Evolutionary conservation across 805 yeast species (phyloP), one percentile per base, ranked within the genome.

Genomic region (Wickerhamomyces queroliae): DNA sequence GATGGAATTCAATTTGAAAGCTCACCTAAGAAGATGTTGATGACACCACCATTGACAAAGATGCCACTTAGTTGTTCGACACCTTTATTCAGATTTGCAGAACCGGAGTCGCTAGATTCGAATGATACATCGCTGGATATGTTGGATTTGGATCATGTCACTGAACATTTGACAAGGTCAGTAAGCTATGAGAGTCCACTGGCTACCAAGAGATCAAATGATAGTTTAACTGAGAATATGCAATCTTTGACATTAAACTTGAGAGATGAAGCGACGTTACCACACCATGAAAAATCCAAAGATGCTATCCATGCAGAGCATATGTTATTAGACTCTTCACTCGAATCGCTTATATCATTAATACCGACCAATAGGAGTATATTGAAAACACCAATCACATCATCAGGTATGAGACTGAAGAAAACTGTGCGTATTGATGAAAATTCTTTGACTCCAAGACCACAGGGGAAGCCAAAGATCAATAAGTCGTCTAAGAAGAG

Each of bases 201-300:
- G 18, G 39, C 46, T 7, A 30, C 32, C 16, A 41, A 43, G 13
- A 21, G 18, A 12, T 37, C 16, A 15, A 18, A 68, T 17, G 77
- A 72, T 41, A 52, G 49, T 5, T 50, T 57, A 26, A 62, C 63
- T 47, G 56, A 35, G 1, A 52, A 59, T 27, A 64, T 69, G 20
- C 78, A 74, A 8, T 56, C 53, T 6, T 40, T 50, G 11, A 72
- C 66, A 45, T 63, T 67, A 30, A 52, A 29, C 5, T 24, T 50
- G 43, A 44, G 42, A 18, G 31, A 32, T 16, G 42, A 36, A 12
- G 18, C 40, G 4, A 29, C 36, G 30, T 32, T 46, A 3, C 18
- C 25, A 9, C 15, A 20, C 11, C 29, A 37, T 6, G 13, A 7
- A 5, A 6, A 18, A n/a, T 9, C 7, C 3, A 36, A 30, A 25